Conservation (phyloP, 2,329 filamentous ascomycete genomes). For the Colletotrichum somersetense region DNA sequence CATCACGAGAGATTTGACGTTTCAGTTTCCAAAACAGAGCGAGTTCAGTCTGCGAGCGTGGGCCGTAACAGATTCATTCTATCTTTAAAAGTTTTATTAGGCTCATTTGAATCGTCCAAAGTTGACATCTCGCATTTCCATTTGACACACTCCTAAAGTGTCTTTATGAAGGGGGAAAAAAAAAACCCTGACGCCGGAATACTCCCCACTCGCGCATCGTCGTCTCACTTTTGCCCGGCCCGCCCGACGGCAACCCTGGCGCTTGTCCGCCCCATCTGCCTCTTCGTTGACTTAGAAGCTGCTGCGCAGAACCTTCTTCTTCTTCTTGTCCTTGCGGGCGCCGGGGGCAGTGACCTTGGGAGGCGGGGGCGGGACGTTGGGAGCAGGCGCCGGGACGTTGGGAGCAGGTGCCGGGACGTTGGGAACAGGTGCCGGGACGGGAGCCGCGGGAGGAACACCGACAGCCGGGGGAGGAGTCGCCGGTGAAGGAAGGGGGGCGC, state of each 20-base stretch:
- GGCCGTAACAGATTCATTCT: conserved; percentile 13
- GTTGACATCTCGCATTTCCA: neutral
- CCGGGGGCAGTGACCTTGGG: conserved; percentile 19
- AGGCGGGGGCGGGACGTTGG: conserved; percentile 5
- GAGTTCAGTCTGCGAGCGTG: neutral
- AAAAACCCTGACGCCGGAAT: conserved; percentile 33
- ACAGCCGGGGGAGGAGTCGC: conserved; percentile 7
- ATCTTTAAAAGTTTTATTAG: conserved; percentile 4
- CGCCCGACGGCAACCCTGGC: neutral
- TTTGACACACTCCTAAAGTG: conserved; percentile 10
- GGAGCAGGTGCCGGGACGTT: conserved; percentile 6
- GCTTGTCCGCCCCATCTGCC: neutral
- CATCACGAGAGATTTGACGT: neutral
- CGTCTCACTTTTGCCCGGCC: conserved; percentile 9
- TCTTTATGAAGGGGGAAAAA: neutral
- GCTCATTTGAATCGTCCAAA: conserved; percentile 7
- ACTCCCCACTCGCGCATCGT: neutral
- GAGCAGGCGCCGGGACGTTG: neutral
- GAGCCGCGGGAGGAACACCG: conserved; percentile 4
- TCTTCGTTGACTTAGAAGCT: too few species aligned
- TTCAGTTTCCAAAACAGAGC: neutral
- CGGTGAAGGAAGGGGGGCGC: neutral
- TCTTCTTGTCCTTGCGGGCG: conserved; percentile 19
- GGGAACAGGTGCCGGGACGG: neutral
- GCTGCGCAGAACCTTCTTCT: conserved; percentile 18